Evolutionary conservation across 2,329 filamentous ascomycete genomes (phyloP).

Genomic region (Metarhizium guizhouense): DNA sequence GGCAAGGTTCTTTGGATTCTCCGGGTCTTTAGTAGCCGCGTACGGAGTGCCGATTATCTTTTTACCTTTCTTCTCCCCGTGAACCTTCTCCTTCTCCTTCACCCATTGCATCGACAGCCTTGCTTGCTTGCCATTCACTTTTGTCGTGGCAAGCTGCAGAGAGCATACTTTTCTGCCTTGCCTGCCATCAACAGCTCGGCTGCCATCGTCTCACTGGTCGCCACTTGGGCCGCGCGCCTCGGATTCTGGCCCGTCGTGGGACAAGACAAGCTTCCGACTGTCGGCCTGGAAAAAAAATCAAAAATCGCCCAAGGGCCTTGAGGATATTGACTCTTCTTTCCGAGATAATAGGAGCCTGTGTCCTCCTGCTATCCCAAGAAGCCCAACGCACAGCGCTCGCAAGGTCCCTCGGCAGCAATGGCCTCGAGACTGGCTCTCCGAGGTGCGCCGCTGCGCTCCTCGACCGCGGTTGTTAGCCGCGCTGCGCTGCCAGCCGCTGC

Average conservation of each 20-base stretch:
- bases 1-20: neutral
- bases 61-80: neutral
- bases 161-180: neutral
- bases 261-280: too few relatives aligned
- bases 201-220: neutral
- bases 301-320: too few relatives aligned
- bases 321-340: too few relatives aligned
- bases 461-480: constrained; percentile 8
- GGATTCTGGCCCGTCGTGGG: neutral
- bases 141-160: neutral
- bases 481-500: neutral
- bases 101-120: neutral
- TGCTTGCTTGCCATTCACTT: neutral
- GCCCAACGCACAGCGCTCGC: neutral
- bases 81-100: neutral
- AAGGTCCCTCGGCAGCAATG: constrained; percentile 10
- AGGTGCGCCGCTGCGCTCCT: constrained; percentile 13
- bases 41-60: neutral
- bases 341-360: neutral
- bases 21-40: neutral
- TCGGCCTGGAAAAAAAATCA: too few relatives aligned
- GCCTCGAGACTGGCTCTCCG: constrained; percentile 18
- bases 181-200: neutral
- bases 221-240: too few relatives aligned
- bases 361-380: too few relatives aligned